Conservation (phyloP, 768 basidiomycete genomes). For the Pholiota molesta region DNA sequence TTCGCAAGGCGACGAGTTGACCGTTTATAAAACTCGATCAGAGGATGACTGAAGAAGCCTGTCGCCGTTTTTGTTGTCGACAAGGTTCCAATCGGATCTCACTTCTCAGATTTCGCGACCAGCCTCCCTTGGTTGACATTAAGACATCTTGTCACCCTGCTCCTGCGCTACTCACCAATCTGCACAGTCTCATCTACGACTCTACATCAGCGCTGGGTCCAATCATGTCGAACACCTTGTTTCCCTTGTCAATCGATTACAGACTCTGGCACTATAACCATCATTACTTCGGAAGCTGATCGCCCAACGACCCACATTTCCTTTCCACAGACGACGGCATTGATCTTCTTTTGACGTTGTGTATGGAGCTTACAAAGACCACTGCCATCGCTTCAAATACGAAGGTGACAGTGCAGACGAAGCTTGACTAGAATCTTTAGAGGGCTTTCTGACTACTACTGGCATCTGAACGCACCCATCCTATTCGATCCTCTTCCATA, state of each 20-base stretch:
- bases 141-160: no score
- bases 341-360: constrained; percentile 1
- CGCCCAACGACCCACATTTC: background rate
- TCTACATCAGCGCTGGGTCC: background rate
- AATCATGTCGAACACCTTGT: background rate
- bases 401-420: no score
- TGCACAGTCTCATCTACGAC: background rate
- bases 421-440: background rate
- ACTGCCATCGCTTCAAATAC: no score
- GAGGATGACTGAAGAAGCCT: background rate
- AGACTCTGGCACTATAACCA: background rate
- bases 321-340: background rate
- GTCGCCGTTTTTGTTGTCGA: background rate
- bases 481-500: background rate
- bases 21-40: background rate
- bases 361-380: background rate
- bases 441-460: background rate
- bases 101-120: background rate
- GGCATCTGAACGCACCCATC: background rate
- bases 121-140: background rate
- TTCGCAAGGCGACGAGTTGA: background rate
- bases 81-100: background rate
- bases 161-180: constrained; percentile 1
- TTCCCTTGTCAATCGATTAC: background rate
- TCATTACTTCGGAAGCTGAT: background rate